Conservation (phyloP, 768 basidiomycete genomes). For the Hygrophoropsis aurantiaca region DNA sequence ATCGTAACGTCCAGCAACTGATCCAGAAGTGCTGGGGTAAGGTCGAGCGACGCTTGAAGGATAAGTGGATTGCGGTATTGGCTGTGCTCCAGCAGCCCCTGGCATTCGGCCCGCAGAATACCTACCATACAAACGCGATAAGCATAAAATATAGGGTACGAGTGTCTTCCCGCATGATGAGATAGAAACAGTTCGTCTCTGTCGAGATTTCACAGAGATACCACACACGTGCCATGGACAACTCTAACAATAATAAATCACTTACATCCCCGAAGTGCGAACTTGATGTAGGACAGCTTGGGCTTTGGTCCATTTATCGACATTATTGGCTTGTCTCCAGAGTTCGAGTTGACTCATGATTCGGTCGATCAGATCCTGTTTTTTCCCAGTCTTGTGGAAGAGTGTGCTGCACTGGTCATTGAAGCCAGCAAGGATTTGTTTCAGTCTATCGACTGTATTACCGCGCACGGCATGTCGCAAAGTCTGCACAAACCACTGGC, state of each 20-base stretch:
- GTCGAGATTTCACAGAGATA: too few species aligned
- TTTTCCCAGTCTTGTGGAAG: slow-evolving; percentile 78
- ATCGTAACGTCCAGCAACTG: slow-evolving; percentile 54
- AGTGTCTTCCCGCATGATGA: too few species aligned
- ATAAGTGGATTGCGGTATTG: slow-evolving; percentile 19
- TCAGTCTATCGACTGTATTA: slow-evolving; percentile 85
- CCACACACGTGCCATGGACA: not conserved
- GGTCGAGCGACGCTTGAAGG: slow-evolving; percentile 14
- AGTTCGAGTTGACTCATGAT: slow-evolving; percentile 57
- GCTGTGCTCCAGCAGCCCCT: slow-evolving; percentile 21
- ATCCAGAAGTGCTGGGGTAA: slow-evolving; percentile 26
- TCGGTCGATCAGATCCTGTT: slow-evolving; percentile 83
- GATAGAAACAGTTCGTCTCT: too few species aligned
- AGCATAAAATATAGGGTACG: slow-evolving; percentile 9
- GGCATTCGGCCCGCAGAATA: slow-evolving; percentile 27
- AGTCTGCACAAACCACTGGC: slow-evolving; percentile 48
- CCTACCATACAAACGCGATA: slow-evolving; percentile 18
- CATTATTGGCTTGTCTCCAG: slow-evolving; percentile 56
- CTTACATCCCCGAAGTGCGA: slow-evolving; percentile 65
- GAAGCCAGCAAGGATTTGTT: slow-evolving; percentile 74
- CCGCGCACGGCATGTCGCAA: slow-evolving; percentile 68
- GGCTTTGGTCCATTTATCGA: slow-evolving; percentile 70
- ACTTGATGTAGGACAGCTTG: slow-evolving; percentile 69
- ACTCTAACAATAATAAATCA: slow-evolving; percentile 20
- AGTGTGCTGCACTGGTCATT: slow-evolving; percentile 75